phyloP scores from a whole-genome alignment of 2,329 filamentous ascomycete genomes.

The Acrodontium crateriforme region DNA sequence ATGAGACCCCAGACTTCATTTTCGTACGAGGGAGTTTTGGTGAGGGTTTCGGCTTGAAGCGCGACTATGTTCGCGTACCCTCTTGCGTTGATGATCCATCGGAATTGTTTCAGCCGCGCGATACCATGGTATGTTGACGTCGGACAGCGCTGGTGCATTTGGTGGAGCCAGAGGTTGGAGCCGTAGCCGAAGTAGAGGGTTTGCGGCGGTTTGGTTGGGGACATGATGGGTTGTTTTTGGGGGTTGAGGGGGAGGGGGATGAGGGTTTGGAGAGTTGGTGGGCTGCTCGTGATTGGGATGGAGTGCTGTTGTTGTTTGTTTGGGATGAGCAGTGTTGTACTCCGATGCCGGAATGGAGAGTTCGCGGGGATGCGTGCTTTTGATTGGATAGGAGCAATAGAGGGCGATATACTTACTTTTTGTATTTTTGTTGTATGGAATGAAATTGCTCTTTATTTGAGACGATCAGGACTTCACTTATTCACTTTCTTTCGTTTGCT shows the following conservation, averaged over 20 bases:
- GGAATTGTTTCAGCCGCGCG: conserved; percentile 42
- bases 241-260: not conserved
- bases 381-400: too few species aligned
- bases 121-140: conserved; percentile 42
- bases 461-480: too few species aligned
- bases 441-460: too few species aligned
- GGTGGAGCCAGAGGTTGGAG: conserved; percentile 51
- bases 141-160: conserved; percentile 51
- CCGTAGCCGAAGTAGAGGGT: conserved; percentile 54
- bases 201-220: too few species aligned
- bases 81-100: conserved; percentile 52
- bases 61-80: conserved; percentile 56
- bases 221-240: conserved; percentile 2
- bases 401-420: too few species aligned
- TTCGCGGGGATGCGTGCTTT: too few species aligned
- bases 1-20: conserved; percentile 44
- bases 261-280: conserved; percentile 1
- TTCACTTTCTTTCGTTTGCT: too few species aligned
- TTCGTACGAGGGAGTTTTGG: conserved; percentile 10
- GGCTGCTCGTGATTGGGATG: not conserved
- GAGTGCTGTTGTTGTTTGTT: too few species aligned
- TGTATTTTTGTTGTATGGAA: too few species aligned
- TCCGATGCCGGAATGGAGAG: too few species aligned
- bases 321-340: too few species aligned
- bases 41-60: conserved; percentile 3